phyloP scores from a whole-genome alignment of 2,329 filamentous ascomycete species.

The Colletotrichum karsti region DNA sequence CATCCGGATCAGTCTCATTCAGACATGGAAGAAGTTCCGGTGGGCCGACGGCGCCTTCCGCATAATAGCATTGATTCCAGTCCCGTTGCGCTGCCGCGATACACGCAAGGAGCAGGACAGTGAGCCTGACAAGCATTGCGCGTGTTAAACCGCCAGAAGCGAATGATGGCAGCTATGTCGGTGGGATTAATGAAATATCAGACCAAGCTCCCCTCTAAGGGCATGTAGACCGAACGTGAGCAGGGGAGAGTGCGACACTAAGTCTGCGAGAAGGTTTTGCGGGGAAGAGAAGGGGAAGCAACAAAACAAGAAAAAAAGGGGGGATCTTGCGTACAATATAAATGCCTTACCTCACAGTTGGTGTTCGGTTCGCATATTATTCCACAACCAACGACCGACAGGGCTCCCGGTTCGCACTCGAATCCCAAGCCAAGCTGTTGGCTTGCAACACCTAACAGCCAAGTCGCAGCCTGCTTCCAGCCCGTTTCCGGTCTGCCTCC shows the following conservation, averaged over 20 bases:
- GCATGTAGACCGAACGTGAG: too few relatives aligned
- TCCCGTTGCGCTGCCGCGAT: not conserved
- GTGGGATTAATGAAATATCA: not conserved
- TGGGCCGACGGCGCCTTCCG: not conserved
- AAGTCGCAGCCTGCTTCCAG: not conserved
- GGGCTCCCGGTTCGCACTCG: rapidly evolving
- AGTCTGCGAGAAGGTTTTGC: too few relatives aligned
- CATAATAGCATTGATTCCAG: conserved; percentile 19
- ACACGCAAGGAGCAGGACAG: not conserved
- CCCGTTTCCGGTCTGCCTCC: not conserved
- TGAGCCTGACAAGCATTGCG: not conserved
- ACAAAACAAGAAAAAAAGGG: too few relatives aligned
- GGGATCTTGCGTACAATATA: too few relatives aligned
- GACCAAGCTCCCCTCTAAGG: too few relatives aligned
- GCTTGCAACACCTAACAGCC: not conserved
- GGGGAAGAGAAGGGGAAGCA: too few relatives aligned
- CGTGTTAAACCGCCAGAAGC: too few relatives aligned
- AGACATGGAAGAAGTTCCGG: not conserved
- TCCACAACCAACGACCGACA: not conserved
- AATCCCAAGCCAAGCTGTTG: not conserved
- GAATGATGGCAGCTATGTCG: too few relatives aligned
- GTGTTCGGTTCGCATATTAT: too few relatives aligned
- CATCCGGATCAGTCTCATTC: not conserved
- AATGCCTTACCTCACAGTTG: too few relatives aligned
- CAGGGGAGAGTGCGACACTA: too few relatives aligned